Conservation (phyloP, 139 green algal species). For the Asterochloris erici region DNA sequence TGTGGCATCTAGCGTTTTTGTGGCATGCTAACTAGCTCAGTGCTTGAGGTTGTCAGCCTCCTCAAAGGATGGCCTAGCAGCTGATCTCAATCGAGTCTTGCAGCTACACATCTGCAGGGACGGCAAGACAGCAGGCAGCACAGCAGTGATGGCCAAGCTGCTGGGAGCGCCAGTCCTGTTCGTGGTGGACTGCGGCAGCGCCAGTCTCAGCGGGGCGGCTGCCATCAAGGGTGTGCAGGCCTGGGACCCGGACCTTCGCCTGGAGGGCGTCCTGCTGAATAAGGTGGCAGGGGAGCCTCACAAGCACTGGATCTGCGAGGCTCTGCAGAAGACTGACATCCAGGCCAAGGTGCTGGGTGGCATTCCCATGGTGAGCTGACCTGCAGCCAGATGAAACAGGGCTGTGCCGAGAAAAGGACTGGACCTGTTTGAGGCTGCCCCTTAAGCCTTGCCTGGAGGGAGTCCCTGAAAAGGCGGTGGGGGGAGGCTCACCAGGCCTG, state of each 20-base stretch:
- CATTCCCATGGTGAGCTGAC: slow-evolving; percentile 49
- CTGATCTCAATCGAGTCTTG: too few relatives aligned
- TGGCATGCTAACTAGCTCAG: too few relatives aligned
- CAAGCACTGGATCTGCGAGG: slow-evolving; percentile 55
- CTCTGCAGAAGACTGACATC: slow-evolving; percentile 43
- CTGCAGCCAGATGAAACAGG: background rate
- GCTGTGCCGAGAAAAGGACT: too few relatives aligned
- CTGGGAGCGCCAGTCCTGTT: slow-evolving; percentile 78
- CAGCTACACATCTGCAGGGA: too few relatives aligned
- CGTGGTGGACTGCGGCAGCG: slow-evolving; percentile 70
- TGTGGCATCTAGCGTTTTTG: background rate
- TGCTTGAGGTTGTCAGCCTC: too few relatives aligned
- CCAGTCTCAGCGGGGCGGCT: slow-evolving; percentile 58
- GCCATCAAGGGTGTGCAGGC: slow-evolving; percentile 62
- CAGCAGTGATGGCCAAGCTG: slow-evolving; percentile 79
- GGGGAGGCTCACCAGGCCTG: too few relatives aligned
- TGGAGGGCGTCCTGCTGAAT: slow-evolving; percentile 84
- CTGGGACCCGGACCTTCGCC: slow-evolving; percentile 61
- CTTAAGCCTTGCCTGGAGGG: too few relatives aligned
- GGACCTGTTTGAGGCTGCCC: too few relatives aligned
- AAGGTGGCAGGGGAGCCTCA: slow-evolving; percentile 54
- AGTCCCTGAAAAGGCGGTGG: too few relatives aligned
- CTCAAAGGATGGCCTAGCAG: too few relatives aligned
- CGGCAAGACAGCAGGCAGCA: slow-evolving; percentile 59
- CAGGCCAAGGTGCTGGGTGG: slow-evolving; percentile 58